phyloP scores from a whole-genome alignment of 306 rosid species.

The Gillenia trifoliata region DNA sequence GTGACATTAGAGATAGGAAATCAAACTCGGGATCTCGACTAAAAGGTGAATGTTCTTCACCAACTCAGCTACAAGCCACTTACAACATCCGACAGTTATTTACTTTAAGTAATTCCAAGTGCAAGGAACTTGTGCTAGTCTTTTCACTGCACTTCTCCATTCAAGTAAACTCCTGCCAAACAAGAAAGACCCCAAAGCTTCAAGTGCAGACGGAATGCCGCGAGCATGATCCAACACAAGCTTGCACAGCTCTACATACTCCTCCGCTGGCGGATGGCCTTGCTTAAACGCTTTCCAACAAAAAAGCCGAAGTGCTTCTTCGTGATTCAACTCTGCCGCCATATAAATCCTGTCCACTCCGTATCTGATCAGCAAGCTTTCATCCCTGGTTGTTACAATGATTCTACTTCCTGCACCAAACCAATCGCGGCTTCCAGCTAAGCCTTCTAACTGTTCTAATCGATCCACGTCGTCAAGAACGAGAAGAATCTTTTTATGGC shows the following conservation, averaged over 20 bases:
- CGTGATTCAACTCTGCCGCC: neutral
- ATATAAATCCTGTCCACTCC: neutral
- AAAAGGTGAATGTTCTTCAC: no score
- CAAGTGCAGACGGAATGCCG: slow-evolving; percentile 9
- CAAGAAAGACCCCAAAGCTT: neutral
- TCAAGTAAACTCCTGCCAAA: neutral
- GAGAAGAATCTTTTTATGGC: neutral
- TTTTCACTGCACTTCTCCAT: neutral
- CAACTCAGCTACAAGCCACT: no score
- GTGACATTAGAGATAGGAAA: no score
- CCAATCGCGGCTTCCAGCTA: neutral
- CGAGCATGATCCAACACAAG: neutral
- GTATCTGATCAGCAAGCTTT: neutral
- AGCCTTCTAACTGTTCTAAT: neutral
- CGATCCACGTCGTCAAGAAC: neutral
- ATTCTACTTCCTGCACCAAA: slow-evolving; percentile 6
- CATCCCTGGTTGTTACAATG: slow-evolving; percentile 11
- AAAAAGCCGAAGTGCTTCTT: slow-evolving; percentile 15
- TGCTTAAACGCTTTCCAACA: slow-evolving; percentile 9
- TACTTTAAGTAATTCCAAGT: neutral
- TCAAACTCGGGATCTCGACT: no score
- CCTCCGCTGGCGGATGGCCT: neutral
- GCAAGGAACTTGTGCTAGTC: neutral
- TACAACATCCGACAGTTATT: no score
- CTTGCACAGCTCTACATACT: neutral